These are phyloP conservation scores for Pseudonectria foliicola DNA, from an alignment of 2,329 filamentous ascomycete species.

Conservation along the genomic window DNA sequence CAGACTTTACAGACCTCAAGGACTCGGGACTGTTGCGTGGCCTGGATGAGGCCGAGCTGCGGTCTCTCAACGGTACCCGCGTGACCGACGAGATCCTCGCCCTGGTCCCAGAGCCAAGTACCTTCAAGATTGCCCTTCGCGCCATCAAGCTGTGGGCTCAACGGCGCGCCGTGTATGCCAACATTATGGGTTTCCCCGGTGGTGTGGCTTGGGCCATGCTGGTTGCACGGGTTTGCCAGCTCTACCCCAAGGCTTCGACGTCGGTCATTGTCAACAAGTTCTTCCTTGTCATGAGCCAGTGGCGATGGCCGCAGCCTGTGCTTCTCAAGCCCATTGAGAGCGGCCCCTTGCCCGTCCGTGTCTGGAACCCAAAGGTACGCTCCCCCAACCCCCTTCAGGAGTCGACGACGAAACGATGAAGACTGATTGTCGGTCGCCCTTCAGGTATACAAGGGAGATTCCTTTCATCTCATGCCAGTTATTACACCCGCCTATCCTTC, in stretches of 20 bases:
- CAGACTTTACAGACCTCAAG: slow-evolving; percentile 61
- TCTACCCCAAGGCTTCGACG: slow-evolving; percentile 87
- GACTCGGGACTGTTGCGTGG: slow-evolving; percentile 82
- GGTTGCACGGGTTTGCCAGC: slow-evolving; percentile 88
- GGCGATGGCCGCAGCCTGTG: slow-evolving; percentile 93
- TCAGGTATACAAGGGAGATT: slow-evolving; percentile 71
- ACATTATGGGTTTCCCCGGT: slow-evolving; percentile 92
- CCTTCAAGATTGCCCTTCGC: slow-evolving; percentile 81
- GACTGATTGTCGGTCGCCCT: not conserved
- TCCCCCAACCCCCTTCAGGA: too few species aligned
- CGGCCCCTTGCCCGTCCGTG: slow-evolving; percentile 69
- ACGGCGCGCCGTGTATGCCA: slow-evolving; percentile 85
- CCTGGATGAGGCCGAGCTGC: slow-evolving; percentile 76
- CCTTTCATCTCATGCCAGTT: slow-evolving; percentile 90
- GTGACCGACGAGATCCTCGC: slow-evolving; percentile 89
- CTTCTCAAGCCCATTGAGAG: slow-evolving; percentile 82
- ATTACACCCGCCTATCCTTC: slow-evolving; percentile 96
- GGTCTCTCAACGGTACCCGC: slow-evolving; percentile 87
- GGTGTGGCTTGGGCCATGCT: slow-evolving; percentile 98
- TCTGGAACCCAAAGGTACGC: slow-evolving; percentile 85
- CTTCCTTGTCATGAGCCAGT: slow-evolving; percentile 83
- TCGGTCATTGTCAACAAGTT: slow-evolving; percentile 89
- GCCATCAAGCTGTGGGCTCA: slow-evolving; percentile 97
- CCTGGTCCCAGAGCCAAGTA: slow-evolving; percentile 80
- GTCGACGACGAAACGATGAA: too few species aligned